These are phyloP conservation scores for Microstroma glucosiphilum DNA, from an alignment of 1,284 basidiomycete genomes.

Conservation along the genomic window DNA sequence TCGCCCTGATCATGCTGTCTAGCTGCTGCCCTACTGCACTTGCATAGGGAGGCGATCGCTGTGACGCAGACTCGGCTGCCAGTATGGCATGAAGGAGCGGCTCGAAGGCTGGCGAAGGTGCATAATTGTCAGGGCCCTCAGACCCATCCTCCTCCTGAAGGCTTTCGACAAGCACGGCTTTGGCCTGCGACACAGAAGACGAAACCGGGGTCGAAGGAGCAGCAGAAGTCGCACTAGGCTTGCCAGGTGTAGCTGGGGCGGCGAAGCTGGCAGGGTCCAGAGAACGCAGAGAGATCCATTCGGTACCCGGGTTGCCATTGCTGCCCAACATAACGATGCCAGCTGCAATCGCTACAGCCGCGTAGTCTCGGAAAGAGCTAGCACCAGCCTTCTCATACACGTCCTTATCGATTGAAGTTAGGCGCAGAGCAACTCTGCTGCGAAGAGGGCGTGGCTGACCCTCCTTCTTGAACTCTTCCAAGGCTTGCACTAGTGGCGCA, in stretches of 20 bases:
- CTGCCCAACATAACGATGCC: conserved; percentile 33
- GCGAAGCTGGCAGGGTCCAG: not conserved
- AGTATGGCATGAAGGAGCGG: not conserved
- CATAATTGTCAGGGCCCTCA: not conserved
- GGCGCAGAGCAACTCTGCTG: conserved; percentile 23
- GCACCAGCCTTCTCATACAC: conserved; percentile 36
- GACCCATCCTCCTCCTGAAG: too few species aligned
- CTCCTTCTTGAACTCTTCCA: conserved; percentile 32
- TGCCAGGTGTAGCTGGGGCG: not conserved
- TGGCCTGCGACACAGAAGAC: not conserved
- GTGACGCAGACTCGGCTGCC: not conserved
- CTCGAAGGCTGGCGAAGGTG: not conserved
- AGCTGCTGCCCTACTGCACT: not conserved
- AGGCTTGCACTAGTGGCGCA: conserved; percentile 26
- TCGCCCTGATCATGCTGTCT: not conserved
- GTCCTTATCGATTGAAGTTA: conserved; percentile 21
- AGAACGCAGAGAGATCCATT: conserved; percentile 33
- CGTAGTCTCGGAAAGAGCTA: conserved; percentile 34
- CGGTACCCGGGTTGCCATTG: conserved; percentile 22
- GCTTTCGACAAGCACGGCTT: not conserved
- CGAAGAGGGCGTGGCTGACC: conserved; percentile 30
- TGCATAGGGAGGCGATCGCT: not conserved
- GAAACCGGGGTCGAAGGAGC: not conserved
- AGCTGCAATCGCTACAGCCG: conserved; percentile 34
- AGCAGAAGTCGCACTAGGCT: not conserved